These are phyloP conservation scores for Pisolithus sp. DNA, from an alignment of 768 basidiomycete genomes.

Conservation along the genomic window DNA sequence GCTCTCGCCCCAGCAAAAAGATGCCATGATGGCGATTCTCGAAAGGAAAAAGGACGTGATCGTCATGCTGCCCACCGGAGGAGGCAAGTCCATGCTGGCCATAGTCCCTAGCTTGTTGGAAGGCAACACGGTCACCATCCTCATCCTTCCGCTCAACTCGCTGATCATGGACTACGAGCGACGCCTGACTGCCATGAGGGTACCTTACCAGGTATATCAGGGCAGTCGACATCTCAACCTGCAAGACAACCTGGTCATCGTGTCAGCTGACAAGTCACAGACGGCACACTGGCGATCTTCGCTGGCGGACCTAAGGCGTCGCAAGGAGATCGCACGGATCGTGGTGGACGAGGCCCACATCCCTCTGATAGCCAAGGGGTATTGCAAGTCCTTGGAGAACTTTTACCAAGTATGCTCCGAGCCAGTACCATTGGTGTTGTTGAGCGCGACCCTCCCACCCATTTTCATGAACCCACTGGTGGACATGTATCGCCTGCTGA, in stretches of 20 bases:
- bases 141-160: conserved; percentile 17
- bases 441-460: too few relatives aligned
- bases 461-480: too few relatives aligned
- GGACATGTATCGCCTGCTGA: too few relatives aligned
- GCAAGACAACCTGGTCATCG: neutral
- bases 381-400: too few relatives aligned
- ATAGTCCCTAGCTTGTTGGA: conserved; percentile 17
- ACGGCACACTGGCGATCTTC: conserved; percentile 2
- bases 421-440: too few relatives aligned
- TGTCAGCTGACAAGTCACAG: conserved; percentile 5
- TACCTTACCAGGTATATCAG: conserved; percentile 11
- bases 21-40: conserved; percentile 8
- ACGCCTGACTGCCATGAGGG: conserved; percentile 5
- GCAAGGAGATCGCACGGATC: neutral
- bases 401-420: too few relatives aligned
- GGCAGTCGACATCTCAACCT: neutral
- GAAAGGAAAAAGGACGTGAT: conserved; percentile 13
- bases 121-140: conserved; percentile 1
- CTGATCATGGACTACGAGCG: conserved; percentile 19
- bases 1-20: conserved; percentile 10
- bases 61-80: conserved; percentile 14
- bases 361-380: neutral
- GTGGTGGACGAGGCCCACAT: conserved; percentile 14
- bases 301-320: neutral
- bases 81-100: conserved; percentile 22